Evolutionary conservation across 495 filamentous ascomycete species (phyloP).

Genomic region (Lasiosphaeria hispida): DNA sequence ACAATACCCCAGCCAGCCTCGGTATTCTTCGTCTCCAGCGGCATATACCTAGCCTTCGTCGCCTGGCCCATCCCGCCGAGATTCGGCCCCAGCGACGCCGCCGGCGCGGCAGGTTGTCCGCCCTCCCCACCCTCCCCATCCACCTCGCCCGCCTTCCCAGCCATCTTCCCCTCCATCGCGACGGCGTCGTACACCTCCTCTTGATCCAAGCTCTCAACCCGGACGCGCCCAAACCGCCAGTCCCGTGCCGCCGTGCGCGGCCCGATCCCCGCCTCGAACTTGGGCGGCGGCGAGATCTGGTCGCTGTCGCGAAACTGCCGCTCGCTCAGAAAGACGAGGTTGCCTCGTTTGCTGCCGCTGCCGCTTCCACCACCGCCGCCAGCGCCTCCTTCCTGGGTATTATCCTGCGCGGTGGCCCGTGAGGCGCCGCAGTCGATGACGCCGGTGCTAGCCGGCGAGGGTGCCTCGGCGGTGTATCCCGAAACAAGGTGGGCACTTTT

Average conservation of each 20-base stretch:
- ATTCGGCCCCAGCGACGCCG: slow-evolving; percentile 43
- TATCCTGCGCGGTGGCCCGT: slow-evolving; percentile 25
- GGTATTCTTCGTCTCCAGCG: slow-evolving; percentile 69
- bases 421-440: slow-evolving; percentile 47
- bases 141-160: not conserved
- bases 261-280: slow-evolving; percentile 34
- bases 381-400: not conserved
- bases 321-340: slow-evolving; percentile 30
- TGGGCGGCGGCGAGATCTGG: slow-evolving; percentile 30
- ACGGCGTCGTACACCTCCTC: slow-evolving; percentile 19
- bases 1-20: slow-evolving; percentile 92
- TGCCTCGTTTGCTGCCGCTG: slow-evolving; percentile 17
- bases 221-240: slow-evolving; percentile 47
- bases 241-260: slow-evolving; percentile 40
- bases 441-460: not conserved
- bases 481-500: no score
- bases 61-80: slow-evolving; percentile 41
- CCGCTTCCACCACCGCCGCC: not conserved
- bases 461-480: no score
- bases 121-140: not conserved
- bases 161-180: slow-evolving; percentile 3
- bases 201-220: slow-evolving; percentile 45
- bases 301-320: slow-evolving; percentile 31
- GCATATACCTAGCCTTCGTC: slow-evolving; percentile 75
- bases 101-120: slow-evolving; percentile 29